Evolutionary conservation across 495 filamentous ascomycete genomes (phyloP).

Genomic region (Immersiella caudata): DNA sequence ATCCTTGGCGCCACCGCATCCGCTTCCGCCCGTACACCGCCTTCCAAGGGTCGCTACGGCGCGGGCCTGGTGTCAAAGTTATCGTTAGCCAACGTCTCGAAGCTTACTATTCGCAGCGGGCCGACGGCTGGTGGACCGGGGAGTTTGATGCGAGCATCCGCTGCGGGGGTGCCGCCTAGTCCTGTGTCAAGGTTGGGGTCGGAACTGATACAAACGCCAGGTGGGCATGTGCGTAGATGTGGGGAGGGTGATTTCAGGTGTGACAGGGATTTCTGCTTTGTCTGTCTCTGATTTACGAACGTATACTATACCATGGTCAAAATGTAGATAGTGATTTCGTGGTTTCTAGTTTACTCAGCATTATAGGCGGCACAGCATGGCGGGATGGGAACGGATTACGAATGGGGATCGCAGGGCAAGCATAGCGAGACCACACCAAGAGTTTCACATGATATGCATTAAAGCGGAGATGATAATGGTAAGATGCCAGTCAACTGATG

Average conservation of each 20-base stretch:
- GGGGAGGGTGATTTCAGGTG: constrained; percentile 52
- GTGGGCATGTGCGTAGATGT: constrained; percentile 48
- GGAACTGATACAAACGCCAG: constrained; percentile 42
- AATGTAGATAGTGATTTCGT: too few relatives aligned
- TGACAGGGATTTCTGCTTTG: constrained; percentile 53
- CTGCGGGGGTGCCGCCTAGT: not conserved
- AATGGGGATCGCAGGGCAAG: too few relatives aligned
- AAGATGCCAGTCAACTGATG: too few relatives aligned
- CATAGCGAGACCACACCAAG: too few relatives aligned
- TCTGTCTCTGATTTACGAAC: constrained; percentile 38
- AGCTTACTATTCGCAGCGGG: constrained; percentile 8
- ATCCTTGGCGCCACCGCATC: not conserved
- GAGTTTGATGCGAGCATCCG: not conserved
- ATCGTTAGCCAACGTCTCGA: not conserved
- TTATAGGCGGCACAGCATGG: too few relatives aligned
- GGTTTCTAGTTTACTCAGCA: not conserved
- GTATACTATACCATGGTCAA: not conserved
- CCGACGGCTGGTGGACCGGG: constrained; percentile 6
- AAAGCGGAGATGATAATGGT: too few relatives aligned
- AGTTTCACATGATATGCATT: too few relatives aligned
- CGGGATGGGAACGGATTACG: too few relatives aligned
- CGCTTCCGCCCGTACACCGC: not conserved
- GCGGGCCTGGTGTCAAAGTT: not conserved
- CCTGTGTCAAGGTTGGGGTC: not conserved
- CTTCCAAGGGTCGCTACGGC: not conserved